Evolutionary conservation across 1,284 basidiomycete genomes (phyloP).

Genomic region (Leccinum pachyderme): DNA sequence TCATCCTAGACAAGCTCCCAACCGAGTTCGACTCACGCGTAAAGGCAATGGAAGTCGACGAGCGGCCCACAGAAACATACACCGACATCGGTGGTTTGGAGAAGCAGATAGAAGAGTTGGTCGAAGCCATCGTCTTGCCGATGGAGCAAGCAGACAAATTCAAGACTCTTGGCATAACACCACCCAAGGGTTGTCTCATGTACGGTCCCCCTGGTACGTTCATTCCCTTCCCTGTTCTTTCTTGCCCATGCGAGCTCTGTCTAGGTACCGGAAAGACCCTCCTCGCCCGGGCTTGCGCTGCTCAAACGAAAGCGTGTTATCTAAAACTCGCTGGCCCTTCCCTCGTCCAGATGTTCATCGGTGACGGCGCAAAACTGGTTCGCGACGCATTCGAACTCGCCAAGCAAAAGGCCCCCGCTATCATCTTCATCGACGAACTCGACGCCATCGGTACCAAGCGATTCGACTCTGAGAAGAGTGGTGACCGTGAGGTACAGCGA

Average conservation of each 20-base stretch:
- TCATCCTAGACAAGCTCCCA: conserved; percentile 93
- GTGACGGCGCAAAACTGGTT: conserved; percentile 97
- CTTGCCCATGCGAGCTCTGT: conserved; percentile 1
- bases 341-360: conserved; percentile 98
- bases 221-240: background rate
- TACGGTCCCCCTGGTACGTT: conserved; percentile 87
- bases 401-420: conserved; percentile 95
- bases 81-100: conserved; percentile 98
- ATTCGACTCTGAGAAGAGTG: conserved; percentile 98
- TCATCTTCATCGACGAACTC: conserved; percentile 99
- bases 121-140: conserved; percentile 86
- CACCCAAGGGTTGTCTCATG: conserved; percentile 96
- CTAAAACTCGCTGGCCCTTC: conserved; percentile 98
- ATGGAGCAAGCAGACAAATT: conserved; percentile 99
- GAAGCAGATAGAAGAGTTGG: conserved; percentile 98
- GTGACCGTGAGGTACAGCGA: conserved; percentile 97
- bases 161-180: conserved; percentile 95
- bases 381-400: conserved; percentile 98
- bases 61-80: conserved; percentile 98
- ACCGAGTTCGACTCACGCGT: conserved; percentile 98
- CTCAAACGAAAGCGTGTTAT: conserved; percentile 97
- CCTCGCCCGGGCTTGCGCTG: conserved; percentile 95
- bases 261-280: conserved; percentile 93
- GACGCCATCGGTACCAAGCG: conserved; percentile 97
- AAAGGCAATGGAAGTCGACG: conserved; percentile 99